Conservation (phyloP, 805 yeast genomes). For the Komagataella pseudopastoris region DNA sequence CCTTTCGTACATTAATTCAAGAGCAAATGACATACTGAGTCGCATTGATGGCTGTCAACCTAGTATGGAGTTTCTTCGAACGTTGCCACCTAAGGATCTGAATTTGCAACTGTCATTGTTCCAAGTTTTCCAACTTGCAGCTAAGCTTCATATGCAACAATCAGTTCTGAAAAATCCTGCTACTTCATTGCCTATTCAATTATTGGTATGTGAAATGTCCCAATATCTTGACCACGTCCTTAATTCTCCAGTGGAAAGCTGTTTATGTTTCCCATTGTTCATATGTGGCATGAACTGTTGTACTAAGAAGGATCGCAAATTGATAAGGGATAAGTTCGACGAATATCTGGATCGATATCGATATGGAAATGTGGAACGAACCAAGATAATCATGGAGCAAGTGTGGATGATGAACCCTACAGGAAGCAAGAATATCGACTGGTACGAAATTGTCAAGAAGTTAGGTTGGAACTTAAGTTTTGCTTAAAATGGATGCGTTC, state of each 20-base stretch:
- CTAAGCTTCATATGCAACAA: slow-evolving; percentile 55
- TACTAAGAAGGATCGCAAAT: slow-evolving; percentile 32
- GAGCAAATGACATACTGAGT: slow-evolving; percentile 27
- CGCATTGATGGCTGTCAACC: slow-evolving; percentile 40
- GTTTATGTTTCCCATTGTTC: slow-evolving; percentile 65
- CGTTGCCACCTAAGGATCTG: slow-evolving; percentile 29
- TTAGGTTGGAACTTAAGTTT: slow-evolving; percentile 73
- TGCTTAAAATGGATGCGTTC: slow-evolving; percentile 26
- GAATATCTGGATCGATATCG: slow-evolving; percentile 48
- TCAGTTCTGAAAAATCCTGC: slow-evolving; percentile 49
- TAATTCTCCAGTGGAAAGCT: slow-evolving; percentile 57
- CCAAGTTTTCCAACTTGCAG: slow-evolving; percentile 57
- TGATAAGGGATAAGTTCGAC: slow-evolving; percentile 38
- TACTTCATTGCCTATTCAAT: slow-evolving; percentile 48
- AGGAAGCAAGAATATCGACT: slow-evolving; percentile 55
- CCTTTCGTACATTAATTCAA: slow-evolving; percentile 19
- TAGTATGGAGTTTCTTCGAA: slow-evolving; percentile 27
- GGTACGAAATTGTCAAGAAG: slow-evolving; percentile 53
- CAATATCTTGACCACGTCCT: slow-evolving; percentile 47
- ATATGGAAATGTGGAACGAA: slow-evolving; percentile 45
- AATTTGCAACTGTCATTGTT: slow-evolving; percentile 58
- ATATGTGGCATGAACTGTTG: slow-evolving; percentile 63
- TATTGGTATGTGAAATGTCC: slow-evolving; percentile 36
- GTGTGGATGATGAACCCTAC: slow-evolving; percentile 33
- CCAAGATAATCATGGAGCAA: slow-evolving; percentile 27